phyloP scores from a whole-genome alignment of 2,329 filamentous ascomycete species.

The Aureobasidium lini region DNA sequence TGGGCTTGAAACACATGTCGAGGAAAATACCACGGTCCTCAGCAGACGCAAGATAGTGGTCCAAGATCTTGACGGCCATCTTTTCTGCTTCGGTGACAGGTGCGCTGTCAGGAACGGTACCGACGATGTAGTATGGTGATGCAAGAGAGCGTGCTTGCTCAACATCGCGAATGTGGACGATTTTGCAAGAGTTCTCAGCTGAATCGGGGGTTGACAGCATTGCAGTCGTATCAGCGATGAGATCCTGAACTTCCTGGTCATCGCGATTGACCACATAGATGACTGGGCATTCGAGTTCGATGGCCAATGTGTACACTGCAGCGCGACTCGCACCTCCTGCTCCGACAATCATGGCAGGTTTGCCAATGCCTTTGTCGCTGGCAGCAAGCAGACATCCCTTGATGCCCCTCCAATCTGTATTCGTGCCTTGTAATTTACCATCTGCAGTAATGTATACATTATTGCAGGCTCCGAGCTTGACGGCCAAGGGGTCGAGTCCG shows the following conservation, averaged over 20 bases:
- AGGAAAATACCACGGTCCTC: conserved; percentile 29
- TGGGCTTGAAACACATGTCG: conserved; percentile 39
- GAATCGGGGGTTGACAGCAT: not conserved
- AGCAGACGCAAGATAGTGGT: conserved; percentile 22
- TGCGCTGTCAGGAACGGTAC: conserved; percentile 32
- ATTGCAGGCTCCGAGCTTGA: conserved; percentile 34
- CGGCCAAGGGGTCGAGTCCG: conserved; percentile 30
- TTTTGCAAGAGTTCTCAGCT: not conserved
- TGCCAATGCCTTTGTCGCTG: conserved; percentile 18
- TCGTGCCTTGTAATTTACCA: conserved; percentile 30
- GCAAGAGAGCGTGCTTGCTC: conserved; percentile 22
- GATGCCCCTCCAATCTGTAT: conserved; percentile 40
- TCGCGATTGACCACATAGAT: conserved; percentile 19
- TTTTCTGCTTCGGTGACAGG: conserved; percentile 26
- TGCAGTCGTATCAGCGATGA: conserved; percentile 9
- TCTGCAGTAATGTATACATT: conserved; percentile 27
- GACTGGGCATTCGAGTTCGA: conserved; percentile 4
- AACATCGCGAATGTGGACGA: conserved; percentile 27
- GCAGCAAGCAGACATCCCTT: conserved; percentile 27
- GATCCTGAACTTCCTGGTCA: conserved; percentile 13
- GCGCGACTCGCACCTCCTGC: conserved; percentile 38
- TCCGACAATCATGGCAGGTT: conserved; percentile 32
- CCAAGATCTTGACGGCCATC: conserved; percentile 22
- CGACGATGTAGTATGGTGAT: conserved; percentile 31
- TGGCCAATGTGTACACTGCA: conserved; percentile 21